Conservation (phyloP, 495 filamentous ascomycete species). For the Penicillium soppii region DNA sequence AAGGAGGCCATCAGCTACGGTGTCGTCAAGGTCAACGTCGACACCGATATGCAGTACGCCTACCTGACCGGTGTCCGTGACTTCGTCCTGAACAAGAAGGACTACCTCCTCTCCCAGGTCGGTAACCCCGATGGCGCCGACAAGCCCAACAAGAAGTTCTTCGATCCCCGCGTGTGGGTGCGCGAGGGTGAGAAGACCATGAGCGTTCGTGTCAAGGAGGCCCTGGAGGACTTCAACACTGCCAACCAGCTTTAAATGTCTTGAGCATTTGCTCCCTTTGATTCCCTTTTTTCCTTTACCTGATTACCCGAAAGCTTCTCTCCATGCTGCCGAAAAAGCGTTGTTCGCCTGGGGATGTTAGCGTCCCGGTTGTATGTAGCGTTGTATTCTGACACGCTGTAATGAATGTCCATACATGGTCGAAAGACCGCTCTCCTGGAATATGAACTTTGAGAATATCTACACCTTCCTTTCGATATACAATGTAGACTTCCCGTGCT, state of each 20-base stretch:
- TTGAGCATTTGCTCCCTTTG: too few species aligned
- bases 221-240: conserved; percentile 89
- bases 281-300: conserved; percentile 6
- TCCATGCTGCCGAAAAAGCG: conserved; percentile 23
- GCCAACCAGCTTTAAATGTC: conserved; percentile 73
- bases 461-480: too few species aligned
- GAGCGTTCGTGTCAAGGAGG: conserved; percentile 74
- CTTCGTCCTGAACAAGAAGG: conserved; percentile 91
- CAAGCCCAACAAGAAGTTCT: conserved; percentile 99
- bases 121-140: conserved; percentile 94
- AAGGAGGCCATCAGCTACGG: conserved; percentile 82
- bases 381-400: conserved; percentile 31
- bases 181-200: conserved; percentile 98
- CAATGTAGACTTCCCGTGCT: too few species aligned
- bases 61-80: conserved; percentile 91
- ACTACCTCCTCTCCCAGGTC: conserved; percentile 80
- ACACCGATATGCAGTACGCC: conserved; percentile 70
- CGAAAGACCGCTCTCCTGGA: conserved; percentile 2
- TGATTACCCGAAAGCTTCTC: conserved; percentile 10
- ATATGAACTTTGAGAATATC: too few species aligned
- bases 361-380: conserved; percentile 32
- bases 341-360: conserved; percentile 23
- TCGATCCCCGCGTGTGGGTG: conserved; percentile 74
- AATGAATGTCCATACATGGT: conserved; percentile 29
- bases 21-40: conserved; percentile 95